Evolutionary conservation across 176 grass and related monocot species (phyloP).

Genomic region (Echinochloa phyllopogon): DNA sequence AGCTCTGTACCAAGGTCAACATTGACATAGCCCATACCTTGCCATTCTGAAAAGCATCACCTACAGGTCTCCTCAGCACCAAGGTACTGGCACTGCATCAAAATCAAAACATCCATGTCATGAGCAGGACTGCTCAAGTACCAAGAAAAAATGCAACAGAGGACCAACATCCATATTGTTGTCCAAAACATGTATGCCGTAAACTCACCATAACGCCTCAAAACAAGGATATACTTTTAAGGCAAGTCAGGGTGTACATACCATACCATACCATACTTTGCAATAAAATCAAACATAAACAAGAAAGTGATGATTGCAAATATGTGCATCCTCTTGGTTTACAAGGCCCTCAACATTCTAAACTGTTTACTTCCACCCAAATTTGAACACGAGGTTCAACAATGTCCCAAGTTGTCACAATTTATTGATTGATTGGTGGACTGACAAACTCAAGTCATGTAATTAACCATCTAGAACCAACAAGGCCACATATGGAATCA

Average conservation of each 20-base stretch:
- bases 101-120: conserved; percentile 42
- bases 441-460: conserved; percentile 21
- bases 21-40: conserved; percentile 39
- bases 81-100: conserved; percentile 49
- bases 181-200: not conserved
- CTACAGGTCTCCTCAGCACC: conserved; percentile 45
- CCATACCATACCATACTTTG: conserved; percentile 56
- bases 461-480: conserved; percentile 31
- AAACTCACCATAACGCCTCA: conserved; percentile 31
- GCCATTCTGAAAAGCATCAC: conserved; percentile 47
- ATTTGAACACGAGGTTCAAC: conserved; percentile 18
- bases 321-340: conserved; percentile 34
- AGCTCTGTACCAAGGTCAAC: not conserved
- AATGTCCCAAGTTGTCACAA: conserved; percentile 21
- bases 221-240: conserved; percentile 26
- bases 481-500: conserved; percentile 33
- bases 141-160: conserved; percentile 15
- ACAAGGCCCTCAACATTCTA: conserved; percentile 34
- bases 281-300: conserved; percentile 50
- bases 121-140: conserved; percentile 36
- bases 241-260: conserved; percentile 46
- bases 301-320: conserved; percentile 37
- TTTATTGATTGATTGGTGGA: conserved; percentile 42
- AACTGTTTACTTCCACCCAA: conserved; percentile 36
- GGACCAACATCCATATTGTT: conserved; percentile 27